phyloP scores from a whole-genome alignment of 1,139 yeast genomes.

The Hemisphaericaspora xylofermentans region DNA sequence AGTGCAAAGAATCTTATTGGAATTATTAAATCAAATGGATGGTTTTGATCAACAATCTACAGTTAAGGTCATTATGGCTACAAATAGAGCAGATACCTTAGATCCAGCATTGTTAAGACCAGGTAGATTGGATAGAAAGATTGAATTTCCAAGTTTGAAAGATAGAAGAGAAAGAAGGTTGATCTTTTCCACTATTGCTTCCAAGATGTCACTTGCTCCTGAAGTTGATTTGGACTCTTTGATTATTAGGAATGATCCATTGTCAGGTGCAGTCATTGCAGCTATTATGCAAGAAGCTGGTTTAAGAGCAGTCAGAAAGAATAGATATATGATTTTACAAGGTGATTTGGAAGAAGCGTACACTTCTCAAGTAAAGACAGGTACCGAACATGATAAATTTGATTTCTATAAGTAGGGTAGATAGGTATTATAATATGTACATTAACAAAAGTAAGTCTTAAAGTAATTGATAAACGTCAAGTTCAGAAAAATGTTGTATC shows the following conservation, averaged over 20 bases:
- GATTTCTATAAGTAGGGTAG: slow-evolving; percentile 86
- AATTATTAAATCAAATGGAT: slow-evolving; percentile 97
- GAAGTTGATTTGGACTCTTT: slow-evolving; percentile 95
- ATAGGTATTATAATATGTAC: slow-evolving; percentile 5
- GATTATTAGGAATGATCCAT: slow-evolving; percentile 92
- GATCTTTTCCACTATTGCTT: slow-evolving; percentile 93
- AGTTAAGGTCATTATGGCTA: slow-evolving; percentile 98
- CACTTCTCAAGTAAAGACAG: slow-evolving; percentile 92
- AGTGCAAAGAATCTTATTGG: slow-evolving; percentile 96
- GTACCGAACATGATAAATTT: slow-evolving; percentile 93
- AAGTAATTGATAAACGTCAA: slow-evolving; percentile 49
- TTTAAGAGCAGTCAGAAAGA: slow-evolving; percentile 94
- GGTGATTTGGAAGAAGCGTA: slow-evolving; percentile 97
- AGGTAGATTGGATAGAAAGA: slow-evolving; percentile 97
- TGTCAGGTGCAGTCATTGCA: slow-evolving; percentile 96
- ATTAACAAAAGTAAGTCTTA: slow-evolving; percentile 7
- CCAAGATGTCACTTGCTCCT: slow-evolving; percentile 96
- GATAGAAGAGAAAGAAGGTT: slow-evolving; percentile 97
- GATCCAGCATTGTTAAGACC: slow-evolving; percentile 98
- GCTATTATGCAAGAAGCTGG: slow-evolving; percentile 99
- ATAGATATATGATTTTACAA: slow-evolving; percentile 93
- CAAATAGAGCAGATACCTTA: slow-evolving; percentile 95
- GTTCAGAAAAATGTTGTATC: slow-evolving; percentile 5
- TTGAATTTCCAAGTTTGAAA: slow-evolving; percentile 92
- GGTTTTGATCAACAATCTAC: slow-evolving; percentile 96